phyloP scores from a whole-genome alignment of 2,329 filamentous ascomycete genomes.

The Davidsoniella virescens region DNA sequence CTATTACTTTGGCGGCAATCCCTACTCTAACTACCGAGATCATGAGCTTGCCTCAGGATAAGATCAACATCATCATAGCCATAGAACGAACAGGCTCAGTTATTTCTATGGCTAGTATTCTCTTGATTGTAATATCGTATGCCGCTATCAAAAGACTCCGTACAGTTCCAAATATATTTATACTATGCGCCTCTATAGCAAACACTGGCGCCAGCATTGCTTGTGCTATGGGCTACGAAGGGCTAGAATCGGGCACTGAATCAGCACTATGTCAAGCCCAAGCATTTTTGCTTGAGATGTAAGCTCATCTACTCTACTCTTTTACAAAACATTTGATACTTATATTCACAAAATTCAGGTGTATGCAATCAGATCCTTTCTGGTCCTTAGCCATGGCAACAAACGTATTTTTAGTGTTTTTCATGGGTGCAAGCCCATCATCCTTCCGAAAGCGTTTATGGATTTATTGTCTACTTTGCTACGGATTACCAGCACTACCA shows the following conservation, averaged over 20 bases:
- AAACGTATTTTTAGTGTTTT: conserved; percentile 60
- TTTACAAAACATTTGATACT: background rate
- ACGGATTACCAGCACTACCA: conserved; percentile 53
- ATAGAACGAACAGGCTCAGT: conserved; percentile 38
- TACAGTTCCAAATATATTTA: conserved; percentile 45
- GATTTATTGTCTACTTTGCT: conserved; percentile 54
- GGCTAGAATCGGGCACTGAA: conserved; percentile 35
- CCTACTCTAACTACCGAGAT: background rate
- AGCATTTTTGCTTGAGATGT: conserved; percentile 51
- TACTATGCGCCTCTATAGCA: conserved; percentile 42
- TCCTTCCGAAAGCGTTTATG: conserved; percentile 58
- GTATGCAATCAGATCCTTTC: conserved; percentile 60
- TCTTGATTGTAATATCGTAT: conserved; percentile 37
- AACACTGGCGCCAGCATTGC: conserved; percentile 45
- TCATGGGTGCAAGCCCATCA: conserved; percentile 42
- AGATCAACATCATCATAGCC: conserved; percentile 27
- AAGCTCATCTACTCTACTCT: conserved; percentile 20
- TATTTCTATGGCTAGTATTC: conserved; percentile 34
- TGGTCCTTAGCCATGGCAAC: conserved; percentile 72
- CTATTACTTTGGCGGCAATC: too few relatives aligned
- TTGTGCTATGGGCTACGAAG: conserved; percentile 54
- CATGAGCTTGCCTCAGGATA: conserved; percentile 19
- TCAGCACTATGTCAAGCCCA: conserved; percentile 46
- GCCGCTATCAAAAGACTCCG: conserved; percentile 33
- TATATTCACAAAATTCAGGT: conserved; percentile 30